Percentiles rank a stretch among this genome's conserved stretches.
These are phyloP conservation scores for Trypanosoma scelopori DNA, from an alignment of 208 protist species.

Conservation along the genomic window DNA sequence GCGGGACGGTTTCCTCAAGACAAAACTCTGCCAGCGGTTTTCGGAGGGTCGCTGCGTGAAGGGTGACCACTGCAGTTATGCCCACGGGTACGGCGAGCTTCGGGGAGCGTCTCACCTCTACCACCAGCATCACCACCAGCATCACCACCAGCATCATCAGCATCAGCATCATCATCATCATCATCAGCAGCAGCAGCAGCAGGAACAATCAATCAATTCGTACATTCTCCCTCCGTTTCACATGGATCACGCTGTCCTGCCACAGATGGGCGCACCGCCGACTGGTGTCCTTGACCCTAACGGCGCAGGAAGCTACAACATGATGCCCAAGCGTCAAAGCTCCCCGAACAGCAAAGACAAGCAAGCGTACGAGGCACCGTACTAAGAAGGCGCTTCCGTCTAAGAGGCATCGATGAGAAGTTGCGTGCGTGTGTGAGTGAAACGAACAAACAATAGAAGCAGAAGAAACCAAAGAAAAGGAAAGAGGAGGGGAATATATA, in stretches of 20 bases:
- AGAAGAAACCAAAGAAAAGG: no score
- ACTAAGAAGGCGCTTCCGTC: neutral
- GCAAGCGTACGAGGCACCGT: constrained; percentile 1
- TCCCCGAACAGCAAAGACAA: constrained; percentile 6
- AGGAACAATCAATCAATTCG: neutral
- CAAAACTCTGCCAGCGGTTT: constrained; percentile 70
- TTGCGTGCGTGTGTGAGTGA: neutral
- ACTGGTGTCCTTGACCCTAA: constrained; percentile 12
- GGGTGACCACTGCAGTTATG: constrained; percentile 79
- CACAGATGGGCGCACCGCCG: constrained; percentile 5
- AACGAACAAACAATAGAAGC: no score
- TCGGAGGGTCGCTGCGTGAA: constrained; percentile 66
- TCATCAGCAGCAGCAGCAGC: constrained; percentile 1
- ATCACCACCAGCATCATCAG: constrained; percentile 18
- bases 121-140: constrained; percentile 25
- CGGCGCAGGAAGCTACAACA: constrained; percentile 1
- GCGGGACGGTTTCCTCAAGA: constrained; percentile 51
- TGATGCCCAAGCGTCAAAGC: constrained; percentile 16
- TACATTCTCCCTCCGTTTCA: constrained; percentile 16
- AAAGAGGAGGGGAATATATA: no score
- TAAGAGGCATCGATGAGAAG: neutral
- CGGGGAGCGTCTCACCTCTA: constrained; percentile 22
- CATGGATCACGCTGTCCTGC: constrained; percentile 16
- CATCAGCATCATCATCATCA: constrained; percentile 24
- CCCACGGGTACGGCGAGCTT: constrained; percentile 68